Conservation (phyloP, 345 rosid genomes). For the Psidium guajava region DNA sequence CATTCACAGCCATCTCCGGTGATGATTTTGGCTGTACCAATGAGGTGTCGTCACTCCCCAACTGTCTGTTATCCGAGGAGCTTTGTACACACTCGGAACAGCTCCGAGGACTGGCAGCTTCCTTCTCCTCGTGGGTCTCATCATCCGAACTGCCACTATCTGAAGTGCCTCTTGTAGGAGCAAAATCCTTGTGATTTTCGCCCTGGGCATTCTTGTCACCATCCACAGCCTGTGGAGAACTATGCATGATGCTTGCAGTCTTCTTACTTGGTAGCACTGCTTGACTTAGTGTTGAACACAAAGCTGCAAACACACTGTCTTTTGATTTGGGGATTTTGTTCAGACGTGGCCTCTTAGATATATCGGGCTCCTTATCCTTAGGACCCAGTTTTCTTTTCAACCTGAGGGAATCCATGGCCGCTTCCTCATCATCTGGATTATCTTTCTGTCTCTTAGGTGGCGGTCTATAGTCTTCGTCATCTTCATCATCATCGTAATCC, state of each 20-base stretch:
- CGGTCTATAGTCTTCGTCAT: conserved; percentile 89
- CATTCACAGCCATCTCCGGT: conserved; percentile 89
- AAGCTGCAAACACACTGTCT: conserved; percentile 60
- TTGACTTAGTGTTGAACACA: conserved; percentile 79
- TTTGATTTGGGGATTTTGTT: conserved; percentile 48
- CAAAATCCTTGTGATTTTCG: conserved; percentile 19
- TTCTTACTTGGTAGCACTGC: conserved; percentile 72
- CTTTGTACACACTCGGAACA: conserved; percentile 42
- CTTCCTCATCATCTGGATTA: conserved; percentile 57
- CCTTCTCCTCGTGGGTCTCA: conserved; percentile 42
- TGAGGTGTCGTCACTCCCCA: conserved; percentile 51
- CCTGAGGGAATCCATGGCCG: conserved; percentile 40
- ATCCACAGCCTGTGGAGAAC: conserved; percentile 8
- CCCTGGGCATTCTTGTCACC: not conserved
- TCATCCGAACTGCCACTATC: conserved; percentile 27
- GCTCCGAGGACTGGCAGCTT: conserved; percentile 29
- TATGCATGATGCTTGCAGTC: conserved; percentile 16
- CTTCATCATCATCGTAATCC: conserved; percentile 97
- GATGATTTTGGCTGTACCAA: conserved; percentile 65
- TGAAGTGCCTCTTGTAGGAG: conserved; percentile 19
- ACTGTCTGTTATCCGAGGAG: conserved; percentile 37
- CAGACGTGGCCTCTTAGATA: conserved; percentile 48
- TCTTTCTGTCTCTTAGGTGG: conserved; percentile 71
- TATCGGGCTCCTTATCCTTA: conserved; percentile 55
- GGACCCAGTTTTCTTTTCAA: conserved; percentile 60